Base-by-base conservation (phyloP, 2,329 filamentous ascomycete genomes). In the Diaporthe nobilis region DNA sequence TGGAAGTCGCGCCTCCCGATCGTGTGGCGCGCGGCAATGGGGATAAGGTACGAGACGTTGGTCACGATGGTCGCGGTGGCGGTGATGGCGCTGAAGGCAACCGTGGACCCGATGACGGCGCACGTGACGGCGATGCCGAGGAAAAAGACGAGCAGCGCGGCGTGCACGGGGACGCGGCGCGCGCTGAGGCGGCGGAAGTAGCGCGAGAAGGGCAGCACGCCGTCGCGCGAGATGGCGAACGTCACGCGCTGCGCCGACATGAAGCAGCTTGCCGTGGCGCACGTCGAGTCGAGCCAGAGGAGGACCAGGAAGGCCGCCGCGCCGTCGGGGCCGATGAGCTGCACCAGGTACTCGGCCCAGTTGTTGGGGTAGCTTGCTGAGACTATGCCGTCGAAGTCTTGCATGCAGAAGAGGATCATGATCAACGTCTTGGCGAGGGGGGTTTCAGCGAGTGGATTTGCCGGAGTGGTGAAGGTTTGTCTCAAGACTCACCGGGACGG, bases 181-280 rank as follows among this genome's bases (percentile, higher is more conserved):
- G 78, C 78, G 73, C 79, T 82, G 22, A 85, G 78, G 28, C 78
- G 77, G 1, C 82, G 78, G 74, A 85, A 85, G 73, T 81, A 84
- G 49, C 78, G 80, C 44, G 81, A 82, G 58, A 81, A 82, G 1
- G 84, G 84, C 17, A 86, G 79, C n/a, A 86, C 82, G 20, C 81
- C 81, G 77, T 86, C 84, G 5, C 84, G 79, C 1, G 83, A 83
- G 65, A 86, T 84, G 72, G 84, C 84, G 73, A 83, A 86, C 0
- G 84, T 85, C 44, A 85, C 82, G 28, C 83, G 80, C 75, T 85
- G 83, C 1, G 84, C 83, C 1, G 81, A 83, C 81, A 85, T 81
- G 80, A 85, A 83, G 77, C 81, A 83, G 22, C 79, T 81, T 25
- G 83, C 82, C 9, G 84, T 84, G 4, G 82, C 82, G 76, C 82